Conservation (phyloP, 805 yeast genomes). For the Pichia californica region DNA sequence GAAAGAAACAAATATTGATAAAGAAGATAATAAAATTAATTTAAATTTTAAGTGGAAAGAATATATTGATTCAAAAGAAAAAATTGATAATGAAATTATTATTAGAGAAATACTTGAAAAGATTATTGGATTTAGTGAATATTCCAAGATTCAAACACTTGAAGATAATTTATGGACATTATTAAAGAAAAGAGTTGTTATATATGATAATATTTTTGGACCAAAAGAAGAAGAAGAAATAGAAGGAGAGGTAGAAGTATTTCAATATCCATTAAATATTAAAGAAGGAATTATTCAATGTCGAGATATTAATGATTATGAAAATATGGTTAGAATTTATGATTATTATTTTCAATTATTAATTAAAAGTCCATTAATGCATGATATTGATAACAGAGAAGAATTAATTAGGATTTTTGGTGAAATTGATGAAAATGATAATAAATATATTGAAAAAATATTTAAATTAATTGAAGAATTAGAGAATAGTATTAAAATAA, state of each 20-base stretch:
- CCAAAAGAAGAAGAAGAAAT: background rate
- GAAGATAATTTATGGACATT: constrained; percentile 16
- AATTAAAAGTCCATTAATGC: background rate
- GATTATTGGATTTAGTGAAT: constrained; percentile 14
- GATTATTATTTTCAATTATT: constrained; percentile 6
- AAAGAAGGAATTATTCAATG: constrained; percentile 1
- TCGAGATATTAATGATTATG: constrained; percentile 3
- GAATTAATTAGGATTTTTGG: background rate
- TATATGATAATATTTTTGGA: constrained; percentile 18
- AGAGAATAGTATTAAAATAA: background rate
- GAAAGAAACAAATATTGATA: too few species aligned
- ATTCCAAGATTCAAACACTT: constrained; percentile 13
- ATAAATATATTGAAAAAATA: background rate
- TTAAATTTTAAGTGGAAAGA: background rate
- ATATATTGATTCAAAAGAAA: background rate
- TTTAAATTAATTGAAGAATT: background rate
- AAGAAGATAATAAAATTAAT: background rate
- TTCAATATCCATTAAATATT: constrained; percentile 1
- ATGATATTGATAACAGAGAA: background rate
- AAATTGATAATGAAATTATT: background rate
- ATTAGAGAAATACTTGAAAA: constrained; percentile 4
- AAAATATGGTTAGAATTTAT: constrained; percentile 2
- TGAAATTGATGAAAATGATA: background rate
- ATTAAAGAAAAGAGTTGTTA: constrained; percentile 11
- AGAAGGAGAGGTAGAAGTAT: background rate